Conservation (phyloP, 2,329 filamentous ascomycete genomes). For the Pyricularia sp. region DNA sequence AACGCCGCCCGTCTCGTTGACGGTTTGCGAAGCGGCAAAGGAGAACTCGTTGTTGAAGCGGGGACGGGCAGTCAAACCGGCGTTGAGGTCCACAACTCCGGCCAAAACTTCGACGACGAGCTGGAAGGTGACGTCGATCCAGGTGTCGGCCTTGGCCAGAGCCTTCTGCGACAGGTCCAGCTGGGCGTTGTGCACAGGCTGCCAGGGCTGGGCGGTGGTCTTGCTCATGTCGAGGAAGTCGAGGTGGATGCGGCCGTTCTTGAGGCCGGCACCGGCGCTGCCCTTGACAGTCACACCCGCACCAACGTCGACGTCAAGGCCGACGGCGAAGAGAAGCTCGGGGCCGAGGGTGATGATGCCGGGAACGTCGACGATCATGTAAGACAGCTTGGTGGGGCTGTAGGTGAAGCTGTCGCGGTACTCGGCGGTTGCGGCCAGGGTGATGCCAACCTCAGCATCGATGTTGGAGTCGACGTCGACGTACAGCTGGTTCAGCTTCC, state of each 20-base stretch:
- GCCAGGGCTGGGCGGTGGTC: conserved; percentile 11
- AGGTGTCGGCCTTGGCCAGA: conserved; percentile 14
- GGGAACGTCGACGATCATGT: conserved; percentile 27
- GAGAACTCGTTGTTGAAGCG: conserved; percentile 16
- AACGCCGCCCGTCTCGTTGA: conserved; percentile 8
- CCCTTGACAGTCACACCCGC: conserved; percentile 10
- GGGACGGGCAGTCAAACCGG: conserved; percentile 16
- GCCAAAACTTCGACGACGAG: conserved; percentile 15
- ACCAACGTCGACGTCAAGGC: conserved; percentile 8
- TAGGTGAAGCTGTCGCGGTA: conserved; percentile 25
- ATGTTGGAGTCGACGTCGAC: conserved; percentile 32
- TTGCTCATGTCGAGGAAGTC: conserved; percentile 17
- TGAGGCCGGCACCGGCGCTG: conserved; percentile 12
- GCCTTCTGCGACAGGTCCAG: conserved; percentile 13
- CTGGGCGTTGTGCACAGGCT: conserved; percentile 10
- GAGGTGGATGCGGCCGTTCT: conserved; percentile 16
- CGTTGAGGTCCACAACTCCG: conserved; percentile 16
- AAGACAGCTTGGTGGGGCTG: conserved; percentile 24
- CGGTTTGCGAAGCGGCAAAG: conserved; percentile 13
- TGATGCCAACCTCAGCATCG: conserved; percentile 24
- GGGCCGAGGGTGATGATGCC: conserved; percentile 22
- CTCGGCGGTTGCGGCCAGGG: conserved; percentile 21
- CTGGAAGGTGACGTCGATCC: conserved; percentile 13
- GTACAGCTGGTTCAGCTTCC: conserved; percentile 24
- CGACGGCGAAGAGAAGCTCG: conserved; percentile 4